Base-by-base conservation (phyloP, 768 basidiomycete genomes). In the Hemileccinum impolitum region DNA sequence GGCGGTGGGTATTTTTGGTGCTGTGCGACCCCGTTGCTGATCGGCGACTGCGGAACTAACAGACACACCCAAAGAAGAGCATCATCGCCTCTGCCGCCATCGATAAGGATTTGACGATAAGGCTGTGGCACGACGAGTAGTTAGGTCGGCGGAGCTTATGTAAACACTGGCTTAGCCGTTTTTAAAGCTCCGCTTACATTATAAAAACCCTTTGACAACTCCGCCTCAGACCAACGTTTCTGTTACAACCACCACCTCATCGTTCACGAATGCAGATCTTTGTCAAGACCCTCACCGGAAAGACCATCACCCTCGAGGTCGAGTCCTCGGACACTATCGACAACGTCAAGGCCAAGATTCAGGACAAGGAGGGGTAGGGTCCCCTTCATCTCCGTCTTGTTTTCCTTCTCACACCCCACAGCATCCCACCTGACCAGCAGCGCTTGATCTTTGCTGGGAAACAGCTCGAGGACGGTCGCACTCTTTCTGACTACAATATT, bases 371-470 rank as follows among this genome's bases (percentile, higher is more conserved):
- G 70, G 61, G 87, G 60, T 54, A 26, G 25, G 58, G n/a, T n/a
- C 32, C 2, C 2, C 1, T 17, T 1, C 3, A 10, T 0, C 3
- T 21, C 3, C 18, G 1, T 14, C 9, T 14, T 2, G 2, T 3
- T 10, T 5, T 14, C 3, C 2, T 3, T 50, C 56, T 62, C 19
- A 62, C 26, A 3, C 14, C 3, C 1, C 5, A 1, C n/a, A 62
- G 82, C 13, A 89, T 89, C 50, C 86, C 87, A 18, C 93, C 91
- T 21, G 90, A 93, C 71, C 92, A 92, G 60, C 91, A 94, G 65
- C 91, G 94, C 54, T 72, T 95, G n/a, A 95, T 95, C 75, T 95
- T 94, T 55, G 93, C 93, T 39, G 93, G 93, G 52, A 94, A 95
- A 73, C 93, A 94, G 67, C 81, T 96, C 23, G 93, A 95, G 68